phyloP scores from a whole-genome alignment of 176 grass and related monocot species.

The Phoenix roebelenii region DNA sequence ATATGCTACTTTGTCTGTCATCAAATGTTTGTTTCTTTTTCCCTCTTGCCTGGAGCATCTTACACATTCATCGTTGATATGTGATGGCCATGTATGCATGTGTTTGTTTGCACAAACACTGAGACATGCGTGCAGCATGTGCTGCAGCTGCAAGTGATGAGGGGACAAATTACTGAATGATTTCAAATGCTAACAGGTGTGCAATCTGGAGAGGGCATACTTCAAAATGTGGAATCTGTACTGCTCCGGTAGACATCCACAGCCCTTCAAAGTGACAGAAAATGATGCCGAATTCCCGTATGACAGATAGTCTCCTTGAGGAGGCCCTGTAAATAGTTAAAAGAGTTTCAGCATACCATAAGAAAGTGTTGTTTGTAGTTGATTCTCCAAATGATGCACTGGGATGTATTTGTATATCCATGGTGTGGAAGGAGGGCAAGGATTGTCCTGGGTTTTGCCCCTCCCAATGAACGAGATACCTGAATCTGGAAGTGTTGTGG shows the following conservation, averaged over 20 bases:
- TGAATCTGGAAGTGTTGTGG: too few species aligned
- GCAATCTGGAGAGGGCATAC: constrained; percentile 73
- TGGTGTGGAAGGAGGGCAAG: too few species aligned
- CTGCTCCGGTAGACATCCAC: constrained; percentile 32
- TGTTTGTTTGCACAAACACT: background rate
- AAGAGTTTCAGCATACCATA: too few species aligned
- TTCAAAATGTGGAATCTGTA: constrained; percentile 87
- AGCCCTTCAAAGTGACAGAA: constrained; percentile 73
- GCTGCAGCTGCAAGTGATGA: too few species aligned
- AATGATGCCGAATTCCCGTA: constrained; percentile 47
- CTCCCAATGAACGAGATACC: too few species aligned
- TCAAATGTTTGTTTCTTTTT: background rate
- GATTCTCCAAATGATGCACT: too few species aligned
- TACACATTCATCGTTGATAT: background rate
- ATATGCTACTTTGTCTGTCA: background rate
- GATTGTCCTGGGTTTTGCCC: too few species aligned
- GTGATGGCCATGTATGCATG: background rate
- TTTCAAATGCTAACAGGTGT: constrained; percentile 37
- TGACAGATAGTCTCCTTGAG: constrained; percentile 15
- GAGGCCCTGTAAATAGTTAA: too few species aligned
- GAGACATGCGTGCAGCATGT: background rate
- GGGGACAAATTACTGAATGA: background rate
- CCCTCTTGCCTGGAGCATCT: background rate
- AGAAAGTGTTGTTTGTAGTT: too few species aligned
- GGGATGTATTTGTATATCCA: too few species aligned